phyloP scores from a whole-genome alignment of 192 early-diverging fungal genomes.

The Umbelopsis sp. region DNA sequence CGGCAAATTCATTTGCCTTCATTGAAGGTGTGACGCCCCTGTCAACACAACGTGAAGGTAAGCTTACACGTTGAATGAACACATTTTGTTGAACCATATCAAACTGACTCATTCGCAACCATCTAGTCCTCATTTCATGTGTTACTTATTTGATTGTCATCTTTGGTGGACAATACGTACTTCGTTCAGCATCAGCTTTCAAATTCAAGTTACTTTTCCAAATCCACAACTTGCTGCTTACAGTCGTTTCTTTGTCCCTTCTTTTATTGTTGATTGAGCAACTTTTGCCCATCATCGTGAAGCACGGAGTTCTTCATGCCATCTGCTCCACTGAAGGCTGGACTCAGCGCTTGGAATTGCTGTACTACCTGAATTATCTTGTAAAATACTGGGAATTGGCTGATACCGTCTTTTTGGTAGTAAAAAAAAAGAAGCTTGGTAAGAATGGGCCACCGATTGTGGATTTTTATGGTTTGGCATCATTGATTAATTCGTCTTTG shows the following conservation, averaged over 20 bases:
- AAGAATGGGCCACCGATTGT: conserved; percentile 3
- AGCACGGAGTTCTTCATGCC: conserved; percentile 71
- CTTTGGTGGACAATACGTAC: conserved; percentile 73
- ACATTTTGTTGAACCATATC: background rate
- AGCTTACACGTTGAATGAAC: background rate
- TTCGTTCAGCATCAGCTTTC: conserved; percentile 65
- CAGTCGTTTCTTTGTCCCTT: conserved; percentile 65
- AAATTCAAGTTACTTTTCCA: conserved; percentile 72
- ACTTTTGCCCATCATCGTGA: conserved; percentile 64
- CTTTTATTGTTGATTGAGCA: conserved; percentile 74
- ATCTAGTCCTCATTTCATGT: conserved; percentile 44
- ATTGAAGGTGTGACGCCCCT: conserved; percentile 49
- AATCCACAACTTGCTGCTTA: conserved; percentile 80
- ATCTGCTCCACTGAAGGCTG: conserved; percentile 67
- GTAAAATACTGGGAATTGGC: conserved; percentile 87
- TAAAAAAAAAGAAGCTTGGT: conserved; percentile 77
- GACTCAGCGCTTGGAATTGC: conserved; percentile 71
- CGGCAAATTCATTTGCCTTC: conserved; percentile 51
- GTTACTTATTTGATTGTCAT: conserved; percentile 68
- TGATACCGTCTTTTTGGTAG: conserved; percentile 85
- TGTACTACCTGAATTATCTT: conserved; percentile 90
- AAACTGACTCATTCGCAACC: background rate
- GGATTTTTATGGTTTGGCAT: background rate
- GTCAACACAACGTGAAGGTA: conserved; percentile 42
- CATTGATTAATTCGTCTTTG: background rate